These are phyloP conservation scores for Penicillium sp. DNA, from an alignment of 2,329 filamentous ascomycete species.

Conservation along the genomic window DNA sequence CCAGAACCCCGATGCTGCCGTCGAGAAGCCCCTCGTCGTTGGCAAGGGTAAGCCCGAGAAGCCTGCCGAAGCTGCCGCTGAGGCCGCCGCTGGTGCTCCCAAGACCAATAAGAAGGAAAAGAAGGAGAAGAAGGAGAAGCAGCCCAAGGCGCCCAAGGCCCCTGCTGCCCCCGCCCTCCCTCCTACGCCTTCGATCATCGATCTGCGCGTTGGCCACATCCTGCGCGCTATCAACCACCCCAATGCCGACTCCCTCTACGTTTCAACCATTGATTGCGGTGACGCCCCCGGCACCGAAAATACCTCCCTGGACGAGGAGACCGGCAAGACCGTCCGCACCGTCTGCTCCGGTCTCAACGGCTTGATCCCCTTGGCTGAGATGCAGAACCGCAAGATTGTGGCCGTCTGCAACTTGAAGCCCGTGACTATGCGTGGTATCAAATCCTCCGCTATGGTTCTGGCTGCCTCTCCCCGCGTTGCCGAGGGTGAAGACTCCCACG, in stretches of 20 bases:
- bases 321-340: constrained; percentile 88
- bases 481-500: constrained; percentile 84
- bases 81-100: constrained; percentile 45
- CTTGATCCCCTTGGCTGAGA: constrained; percentile 86
- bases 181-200: constrained; percentile 82
- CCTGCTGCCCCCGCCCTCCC: constrained; percentile 71
- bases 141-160: constrained; percentile 61
- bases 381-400: constrained; percentile 94
- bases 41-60: constrained; percentile 42
- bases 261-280: constrained; percentile 93
- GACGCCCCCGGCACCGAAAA: constrained; percentile 84
- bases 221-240: constrained; percentile 95
- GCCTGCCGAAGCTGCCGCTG: constrained; percentile 56
- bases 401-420: constrained; percentile 98
- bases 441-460: constrained; percentile 85
- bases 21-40: constrained; percentile 42
- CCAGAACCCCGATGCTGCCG: constrained; percentile 30
- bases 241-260: constrained; percentile 93
- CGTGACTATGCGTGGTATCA: constrained; percentile 95
- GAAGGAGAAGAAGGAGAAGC: constrained; percentile 72
- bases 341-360: constrained; percentile 97
- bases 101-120: constrained; percentile 64
- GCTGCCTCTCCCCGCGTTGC: constrained; percentile 84
- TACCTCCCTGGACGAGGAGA: constrained; percentile 75
- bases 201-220: constrained; percentile 95